Percentiles rank a stretch among this genome's conserved stretches.
Evolutionary conservation across 768 basidiomycete genomes (phyloP).

Genomic region (Lactifluus piperatus): DNA sequence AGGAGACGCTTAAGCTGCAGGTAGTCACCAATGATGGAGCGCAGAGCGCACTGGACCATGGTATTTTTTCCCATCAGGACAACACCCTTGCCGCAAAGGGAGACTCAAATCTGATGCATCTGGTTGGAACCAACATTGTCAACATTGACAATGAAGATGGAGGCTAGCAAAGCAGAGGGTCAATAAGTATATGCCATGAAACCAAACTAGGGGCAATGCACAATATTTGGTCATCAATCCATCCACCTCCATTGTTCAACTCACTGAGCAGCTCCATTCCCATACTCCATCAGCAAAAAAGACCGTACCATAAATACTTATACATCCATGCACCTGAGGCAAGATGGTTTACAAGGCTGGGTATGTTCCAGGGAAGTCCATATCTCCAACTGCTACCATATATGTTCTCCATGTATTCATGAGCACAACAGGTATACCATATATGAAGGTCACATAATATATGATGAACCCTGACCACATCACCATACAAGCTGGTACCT

Average conservation of each 20-base stretch:
- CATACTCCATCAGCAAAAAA: too few species aligned
- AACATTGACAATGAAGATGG: slow-evolving; percentile 98
- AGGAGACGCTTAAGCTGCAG: slow-evolving; percentile 96
- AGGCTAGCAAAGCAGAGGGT: slow-evolving; percentile 46
- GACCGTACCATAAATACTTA: too few species aligned
- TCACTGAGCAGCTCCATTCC: slow-evolving; percentile 64
- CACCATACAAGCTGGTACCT: too few species aligned
- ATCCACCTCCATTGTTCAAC: slow-evolving; percentile 39
- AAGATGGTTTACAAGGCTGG: too few species aligned
- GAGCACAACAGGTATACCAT: too few species aligned
- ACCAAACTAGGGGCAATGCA: slow-evolving; percentile 34
- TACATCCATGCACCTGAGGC: too few species aligned
- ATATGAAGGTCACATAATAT: too few species aligned
- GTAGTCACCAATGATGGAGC: slow-evolving; percentile 78
- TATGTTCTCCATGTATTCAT: too few species aligned
- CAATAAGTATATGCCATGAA: background rate
- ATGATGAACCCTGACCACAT: too few species aligned
- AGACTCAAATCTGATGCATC: slow-evolving; percentile 95
- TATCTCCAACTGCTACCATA: too few species aligned
- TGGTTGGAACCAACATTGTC: slow-evolving; percentile 99
- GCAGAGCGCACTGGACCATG: slow-evolving; percentile 98
- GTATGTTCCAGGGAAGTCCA: too few species aligned
- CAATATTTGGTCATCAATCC: slow-evolving; percentile 59
- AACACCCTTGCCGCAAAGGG: slow-evolving; percentile 93
- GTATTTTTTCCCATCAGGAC: slow-evolving; percentile 99